Evolutionary conservation across 805 yeast species (phyloP).

Genomic region (Blastobotrys robertii): DNA sequence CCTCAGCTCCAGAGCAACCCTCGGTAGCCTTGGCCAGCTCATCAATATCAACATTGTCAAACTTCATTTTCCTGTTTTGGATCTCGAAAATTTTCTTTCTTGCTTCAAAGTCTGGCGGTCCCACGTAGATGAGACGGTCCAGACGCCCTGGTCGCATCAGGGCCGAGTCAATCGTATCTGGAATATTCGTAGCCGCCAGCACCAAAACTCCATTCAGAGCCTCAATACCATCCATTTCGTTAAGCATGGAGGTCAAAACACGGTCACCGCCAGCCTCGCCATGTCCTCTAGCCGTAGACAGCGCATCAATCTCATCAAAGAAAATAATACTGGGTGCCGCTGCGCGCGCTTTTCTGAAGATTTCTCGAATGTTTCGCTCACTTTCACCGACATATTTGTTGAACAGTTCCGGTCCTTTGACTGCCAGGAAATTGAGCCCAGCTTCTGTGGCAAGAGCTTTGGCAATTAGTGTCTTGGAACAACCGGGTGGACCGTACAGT

Average conservation of each 20-base stretch:
- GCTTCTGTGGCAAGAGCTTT: conserved; percentile 94
- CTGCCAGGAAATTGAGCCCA: conserved; percentile 86
- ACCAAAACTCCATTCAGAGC: conserved; percentile 87
- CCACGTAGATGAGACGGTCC: conserved; percentile 86
- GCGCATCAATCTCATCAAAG: conserved; percentile 94
- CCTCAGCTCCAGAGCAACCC: conserved; percentile 97
- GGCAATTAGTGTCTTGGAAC: conserved; percentile 91
- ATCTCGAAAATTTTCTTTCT: conserved; percentile 68
- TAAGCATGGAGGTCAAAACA: conserved; percentile 80
- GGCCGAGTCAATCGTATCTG: conserved; percentile 88
- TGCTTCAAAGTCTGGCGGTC: conserved; percentile 82
- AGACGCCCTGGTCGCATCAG: conserved; percentile 90
- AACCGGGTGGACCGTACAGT: conserved; percentile 96
- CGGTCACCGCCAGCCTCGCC: conserved; percentile 55
- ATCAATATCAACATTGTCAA: conserved; percentile 41
- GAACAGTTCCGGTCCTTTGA: conserved; percentile 93
- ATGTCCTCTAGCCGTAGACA: conserved; percentile 63
- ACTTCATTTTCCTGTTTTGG: conserved; percentile 54
- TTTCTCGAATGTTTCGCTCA: conserved; percentile 86
- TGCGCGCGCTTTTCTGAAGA: conserved; percentile 86
- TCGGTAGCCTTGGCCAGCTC: conserved; percentile 56
- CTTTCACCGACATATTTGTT: conserved; percentile 95
- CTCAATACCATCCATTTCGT: conserved; percentile 97
- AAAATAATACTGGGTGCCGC: conserved; percentile 92
- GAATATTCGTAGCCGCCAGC: conserved; percentile 94